Conservation (phyloP, 495 filamentous ascomycete species). For the Daldinia loculata region DNA sequence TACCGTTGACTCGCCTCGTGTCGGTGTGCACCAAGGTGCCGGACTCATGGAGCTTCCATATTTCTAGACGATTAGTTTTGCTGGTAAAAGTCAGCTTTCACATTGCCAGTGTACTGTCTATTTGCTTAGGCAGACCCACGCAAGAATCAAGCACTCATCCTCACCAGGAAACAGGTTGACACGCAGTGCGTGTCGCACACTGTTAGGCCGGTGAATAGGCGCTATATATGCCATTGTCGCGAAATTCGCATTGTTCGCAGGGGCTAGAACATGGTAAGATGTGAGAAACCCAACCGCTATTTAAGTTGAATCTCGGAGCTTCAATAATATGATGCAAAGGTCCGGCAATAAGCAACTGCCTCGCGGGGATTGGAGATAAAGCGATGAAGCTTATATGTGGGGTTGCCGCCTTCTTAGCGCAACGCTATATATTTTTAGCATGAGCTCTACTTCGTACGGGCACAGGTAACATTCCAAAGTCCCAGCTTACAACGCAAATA, state of each 20-base stretch:
- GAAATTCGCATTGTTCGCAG: conserved; percentile 34
- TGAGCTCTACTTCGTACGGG: too few species aligned
- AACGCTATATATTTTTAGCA: neutral
- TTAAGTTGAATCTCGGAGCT: neutral
- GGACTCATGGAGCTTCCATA: conserved; percentile 65
- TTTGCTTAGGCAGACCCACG: conserved; percentile 64
- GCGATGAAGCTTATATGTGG: conserved; percentile 25
- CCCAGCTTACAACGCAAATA: too few species aligned
- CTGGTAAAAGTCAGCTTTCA: conserved; percentile 54
- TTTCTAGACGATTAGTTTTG: conserved; percentile 91
- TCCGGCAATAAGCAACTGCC: conserved; percentile 39
- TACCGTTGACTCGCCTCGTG: conserved; percentile 78
- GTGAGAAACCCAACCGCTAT: neutral
- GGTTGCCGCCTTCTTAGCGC: neutral
- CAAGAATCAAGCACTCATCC: conserved; percentile 83
- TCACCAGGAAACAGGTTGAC: conserved; percentile 75
- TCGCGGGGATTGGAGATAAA: conserved; percentile 33
- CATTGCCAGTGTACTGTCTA: neutral
- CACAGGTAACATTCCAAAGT: neutral
- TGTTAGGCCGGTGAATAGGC: conserved; percentile 91
- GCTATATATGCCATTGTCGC: conserved; percentile 87
- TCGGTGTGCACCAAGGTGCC: conserved; percentile 62
- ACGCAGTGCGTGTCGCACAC: conserved; percentile 86
- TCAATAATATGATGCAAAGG: conserved; percentile 31
- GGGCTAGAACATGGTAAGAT: conserved; percentile 6